A percentile compares a stretch with the other conserved stretches of the same genome.
These are phyloP conservation scores for Gleditsia sinensis DNA, from an alignment of 306 rosid genomes.

Conservation along the genomic window DNA sequence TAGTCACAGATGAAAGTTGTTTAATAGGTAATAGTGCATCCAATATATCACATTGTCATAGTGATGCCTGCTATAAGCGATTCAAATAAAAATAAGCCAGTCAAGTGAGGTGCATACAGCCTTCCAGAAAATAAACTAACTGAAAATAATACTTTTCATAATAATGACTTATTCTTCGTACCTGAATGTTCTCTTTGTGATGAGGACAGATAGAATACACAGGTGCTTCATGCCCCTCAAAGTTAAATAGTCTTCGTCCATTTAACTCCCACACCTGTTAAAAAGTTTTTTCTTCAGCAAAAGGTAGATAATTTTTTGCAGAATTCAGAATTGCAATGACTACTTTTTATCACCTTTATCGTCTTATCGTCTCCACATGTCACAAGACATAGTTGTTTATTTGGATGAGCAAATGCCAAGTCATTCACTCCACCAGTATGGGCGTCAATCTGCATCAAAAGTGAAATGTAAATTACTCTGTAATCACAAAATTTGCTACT, in stretches of 20 bases:
- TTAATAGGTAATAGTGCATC: too few species aligned
- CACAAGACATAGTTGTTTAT: constrained; percentile 73
- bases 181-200: constrained; percentile 90
- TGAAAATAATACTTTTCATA: constrained; percentile 17
- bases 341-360: constrained; percentile 61
- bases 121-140: constrained; percentile 7
- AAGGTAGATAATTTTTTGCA: constrained; percentile 24
- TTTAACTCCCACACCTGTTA: constrained; percentile 78
- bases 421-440: constrained; percentile 88
- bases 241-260: constrained; percentile 61
- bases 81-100: neutral
- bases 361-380: constrained; percentile 89
- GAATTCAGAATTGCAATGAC: constrained; percentile 16
- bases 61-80: neutral
- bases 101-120: neutral
- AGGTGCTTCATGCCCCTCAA: constrained; percentile 87
- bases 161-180: constrained; percentile 26
- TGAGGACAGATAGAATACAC: constrained; percentile 90
- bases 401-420: constrained; percentile 83
- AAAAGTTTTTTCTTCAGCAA: constrained; percentile 37
- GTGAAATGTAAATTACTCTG: constrained; percentile 31
- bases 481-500: constrained; percentile 23
- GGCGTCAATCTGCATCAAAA: constrained; percentile 67
- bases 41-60: too few species aligned
- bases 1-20: too few species aligned